A percentile compares a stretch with the other conserved stretches of the same genome.
These are phyloP conservation scores for Mallotus nudiflorus DNA, from an alignment of 345 rosid species.

Conservation along the genomic window DNA sequence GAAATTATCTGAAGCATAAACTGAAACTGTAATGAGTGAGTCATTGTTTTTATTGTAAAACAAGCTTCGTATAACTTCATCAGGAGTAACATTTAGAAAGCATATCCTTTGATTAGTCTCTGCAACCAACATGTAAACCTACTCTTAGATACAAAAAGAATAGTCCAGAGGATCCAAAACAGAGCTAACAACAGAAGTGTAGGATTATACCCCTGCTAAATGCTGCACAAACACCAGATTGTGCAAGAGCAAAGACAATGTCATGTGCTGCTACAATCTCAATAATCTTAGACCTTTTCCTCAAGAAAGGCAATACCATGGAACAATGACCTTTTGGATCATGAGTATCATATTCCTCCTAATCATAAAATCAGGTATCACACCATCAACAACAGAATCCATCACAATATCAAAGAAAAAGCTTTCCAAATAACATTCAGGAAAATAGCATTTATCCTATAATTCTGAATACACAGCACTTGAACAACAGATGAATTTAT, in stretches of 20 bases:
- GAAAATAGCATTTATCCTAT: too few species aligned
- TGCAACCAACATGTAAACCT: conserved; percentile 29
- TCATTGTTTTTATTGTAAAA: conserved; percentile 93
- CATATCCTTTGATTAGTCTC: conserved; percentile 83
- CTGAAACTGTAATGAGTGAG: conserved; percentile 92
- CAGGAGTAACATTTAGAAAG: conserved; percentile 78
- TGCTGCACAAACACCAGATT: conserved; percentile 89
- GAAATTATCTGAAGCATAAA: conserved; percentile 86
- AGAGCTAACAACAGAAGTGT: too few species aligned
- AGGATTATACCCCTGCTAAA: conserved; percentile 72
- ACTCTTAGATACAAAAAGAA: too few species aligned
- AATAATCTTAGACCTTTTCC: conserved; percentile 83
- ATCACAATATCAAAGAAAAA: too few species aligned
- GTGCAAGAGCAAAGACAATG: conserved; percentile 94
- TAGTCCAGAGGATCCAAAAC: too few species aligned
- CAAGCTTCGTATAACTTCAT: conserved; percentile 85
- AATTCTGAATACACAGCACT: too few species aligned
- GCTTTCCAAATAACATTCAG: too few species aligned
- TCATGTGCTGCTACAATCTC: conserved; percentile 96
- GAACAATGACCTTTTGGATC: conserved; percentile 85
- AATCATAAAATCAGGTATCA: conserved; percentile 1
- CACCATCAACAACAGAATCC: too few species aligned
- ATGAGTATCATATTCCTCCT: conserved; percentile 97
- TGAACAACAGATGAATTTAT: too few species aligned
- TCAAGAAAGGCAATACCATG: conserved; percentile 78